phyloP scores from a whole-genome alignment of 2,329 filamentous ascomycete species.

The Chalaropsis thielavioides region DNA sequence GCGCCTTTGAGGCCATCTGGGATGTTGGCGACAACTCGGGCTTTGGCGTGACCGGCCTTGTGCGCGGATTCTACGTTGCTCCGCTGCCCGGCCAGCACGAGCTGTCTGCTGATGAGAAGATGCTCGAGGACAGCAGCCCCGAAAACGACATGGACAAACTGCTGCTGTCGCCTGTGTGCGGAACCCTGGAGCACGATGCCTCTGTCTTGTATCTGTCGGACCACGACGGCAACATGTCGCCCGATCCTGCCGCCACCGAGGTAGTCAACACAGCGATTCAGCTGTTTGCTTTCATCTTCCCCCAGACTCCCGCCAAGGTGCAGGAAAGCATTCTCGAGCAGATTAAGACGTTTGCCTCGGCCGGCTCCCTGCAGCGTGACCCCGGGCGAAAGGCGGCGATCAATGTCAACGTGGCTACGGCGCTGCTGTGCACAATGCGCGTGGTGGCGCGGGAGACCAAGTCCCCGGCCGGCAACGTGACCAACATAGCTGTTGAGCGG shows the following conservation, averaged over 20 bases:
- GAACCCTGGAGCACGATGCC: slow-evolving; percentile 79
- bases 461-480: slow-evolving; percentile 58
- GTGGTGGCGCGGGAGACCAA: slow-evolving; percentile 71
- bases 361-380: slow-evolving; percentile 66
- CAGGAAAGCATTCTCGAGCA: slow-evolving; percentile 95
- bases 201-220: slow-evolving; percentile 49
- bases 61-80: slow-evolving; percentile 60
- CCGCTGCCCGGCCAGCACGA: slow-evolving; percentile 56
- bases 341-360: slow-evolving; percentile 75
- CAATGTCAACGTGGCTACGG: slow-evolving; percentile 74
- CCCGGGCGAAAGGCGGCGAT: slow-evolving; percentile 81
- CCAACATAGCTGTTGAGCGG: slow-evolving; percentile 62
- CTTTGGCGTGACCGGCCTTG: slow-evolving; percentile 79
- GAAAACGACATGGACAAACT: slow-evolving; percentile 51
- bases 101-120: slow-evolving; percentile 17
- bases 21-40: slow-evolving; percentile 88
- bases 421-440: slow-evolving; percentile 64
- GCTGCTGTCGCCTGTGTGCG: slow-evolving; percentile 57
- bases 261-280: slow-evolving; percentile 91
- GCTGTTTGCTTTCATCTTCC: slow-evolving; percentile 80
- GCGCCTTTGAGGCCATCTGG: slow-evolving; percentile 87
- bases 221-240: slow-evolving; percentile 27
- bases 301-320: slow-evolving; percentile 75
- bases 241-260: slow-evolving; percentile 77
- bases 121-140: slow-evolving; percentile 40